Evolutionary conservation across 441 rosid genomes (phyloP).

Genomic region (Adansonia madagascariensis): DNA sequence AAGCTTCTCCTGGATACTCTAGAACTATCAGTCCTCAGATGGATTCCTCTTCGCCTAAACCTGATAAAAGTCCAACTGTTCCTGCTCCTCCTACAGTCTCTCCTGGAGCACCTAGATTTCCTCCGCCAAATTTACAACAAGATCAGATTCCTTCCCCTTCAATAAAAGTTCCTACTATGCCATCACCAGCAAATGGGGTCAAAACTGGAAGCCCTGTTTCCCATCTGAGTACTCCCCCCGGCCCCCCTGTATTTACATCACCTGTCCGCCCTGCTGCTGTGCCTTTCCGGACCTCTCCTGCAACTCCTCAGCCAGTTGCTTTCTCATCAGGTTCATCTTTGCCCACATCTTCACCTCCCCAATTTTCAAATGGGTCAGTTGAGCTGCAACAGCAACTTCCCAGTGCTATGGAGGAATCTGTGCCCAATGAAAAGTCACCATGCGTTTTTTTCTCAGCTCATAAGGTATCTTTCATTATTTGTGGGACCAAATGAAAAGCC

Average conservation of each 20-base stretch:
- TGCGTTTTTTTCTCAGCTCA: constrained; percentile 75
- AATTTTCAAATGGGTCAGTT: constrained; percentile 66
- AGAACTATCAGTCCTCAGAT: constrained; percentile 45
- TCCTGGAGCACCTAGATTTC: constrained; percentile 67
- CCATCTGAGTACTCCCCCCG: constrained; percentile 92
- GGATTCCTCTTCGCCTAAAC: constrained; percentile 46
- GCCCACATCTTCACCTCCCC: constrained; percentile 85
- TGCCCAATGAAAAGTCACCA: constrained; percentile 52
- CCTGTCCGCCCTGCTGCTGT: constrained; percentile 96
- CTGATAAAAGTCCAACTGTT: constrained; percentile 47
- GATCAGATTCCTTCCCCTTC: constrained; percentile 68
- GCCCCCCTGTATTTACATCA: constrained; percentile 87
- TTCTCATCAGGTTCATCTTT: constrained; percentile 72
- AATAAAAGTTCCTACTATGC: constrained; percentile 47
- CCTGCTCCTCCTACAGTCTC: constrained; percentile 54
- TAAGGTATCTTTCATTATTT: constrained; percentile 58
- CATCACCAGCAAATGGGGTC: constrained; percentile 69
- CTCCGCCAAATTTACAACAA: constrained; percentile 59
- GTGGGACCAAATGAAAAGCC: constrained; percentile 6
- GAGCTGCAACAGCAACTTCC: constrained; percentile 64
- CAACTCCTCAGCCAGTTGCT: constrained; percentile 90
- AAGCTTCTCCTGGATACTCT: constrained; percentile 53
- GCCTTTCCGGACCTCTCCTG: constrained; percentile 88
- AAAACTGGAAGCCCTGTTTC: constrained; percentile 67
- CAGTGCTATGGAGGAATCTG: constrained; percentile 55